Base-by-base conservation (phyloP, 225 moss, liverwort and hornwort species). In the Straminergon stramineum region DNA sequence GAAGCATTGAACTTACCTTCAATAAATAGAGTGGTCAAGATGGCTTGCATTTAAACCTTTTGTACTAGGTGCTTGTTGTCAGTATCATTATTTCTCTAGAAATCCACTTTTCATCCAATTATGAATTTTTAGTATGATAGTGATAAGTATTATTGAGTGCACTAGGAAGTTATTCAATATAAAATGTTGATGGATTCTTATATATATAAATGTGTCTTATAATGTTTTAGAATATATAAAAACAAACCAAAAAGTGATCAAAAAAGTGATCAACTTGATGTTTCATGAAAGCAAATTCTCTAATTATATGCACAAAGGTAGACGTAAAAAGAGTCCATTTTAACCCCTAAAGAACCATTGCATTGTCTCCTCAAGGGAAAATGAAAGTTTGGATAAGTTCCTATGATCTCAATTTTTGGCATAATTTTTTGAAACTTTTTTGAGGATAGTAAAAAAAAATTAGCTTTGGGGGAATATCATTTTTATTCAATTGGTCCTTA, bases 381-480 rank as follows among this genome's bases (percentile, higher is more conserved):
- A n/a, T 69, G 23, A 23, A 23, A 23, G 7, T 23, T 39, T 4
- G 4, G 1, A 4, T 13, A 7, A 2, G 4, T 11, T 69, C n/a
- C 5, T 41, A 8, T 41, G 1, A 15, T 41, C 5, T 71, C 24
- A 41, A 41, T 71, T 41, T 70, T 41, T 15, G 39, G 41, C 2
- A 0, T 24, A 8, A 39, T 39, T 7, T 13, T 4, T 39, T 1
- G 0, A 22, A 22, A 0, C 1, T 11, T 68, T 21, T 34, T 11
- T 0, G 3, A n/a, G 12, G 32, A n/a, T 13, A n/a, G 20, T 31
- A 64, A 15, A 31, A 31, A 31, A 0, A 64, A 4, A 17, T 31
- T 31, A 64, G 30, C 7, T 69, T 69, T 22, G 0, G 0, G 4
- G 6, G 7, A 69, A n/a, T 13, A 69, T n/a, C 1, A 21, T 21